These are phyloP conservation scores for Sarocladium brachiariae DNA, from an alignment of 2,329 filamentous ascomycete genomes.

Conservation along the genomic window DNA sequence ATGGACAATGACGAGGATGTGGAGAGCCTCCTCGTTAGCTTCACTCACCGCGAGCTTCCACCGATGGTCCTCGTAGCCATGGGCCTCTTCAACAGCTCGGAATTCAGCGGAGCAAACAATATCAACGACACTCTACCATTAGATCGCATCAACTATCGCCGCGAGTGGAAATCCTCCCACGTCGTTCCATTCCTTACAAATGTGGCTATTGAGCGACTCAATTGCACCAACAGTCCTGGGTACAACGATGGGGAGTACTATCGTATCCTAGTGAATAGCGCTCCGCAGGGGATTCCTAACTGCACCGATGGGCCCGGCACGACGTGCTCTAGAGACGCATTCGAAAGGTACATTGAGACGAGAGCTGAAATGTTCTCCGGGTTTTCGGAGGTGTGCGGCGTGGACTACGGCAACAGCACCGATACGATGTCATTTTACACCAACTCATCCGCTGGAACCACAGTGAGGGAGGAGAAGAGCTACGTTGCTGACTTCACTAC, in stretches of 20 bases:
- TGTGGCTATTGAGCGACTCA: conserved; percentile 58
- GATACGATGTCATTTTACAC: conserved; percentile 27
- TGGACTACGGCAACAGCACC: conserved; percentile 27
- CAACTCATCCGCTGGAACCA: not conserved
- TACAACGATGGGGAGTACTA: conserved; percentile 45
- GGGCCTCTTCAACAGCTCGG: conserved; percentile 64
- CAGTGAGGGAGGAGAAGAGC: not conserved
- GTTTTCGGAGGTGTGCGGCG: conserved; percentile 32
- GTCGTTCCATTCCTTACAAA: conserved; percentile 61
- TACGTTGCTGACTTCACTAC: conserved; percentile 2
- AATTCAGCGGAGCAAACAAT: conserved; percentile 38
- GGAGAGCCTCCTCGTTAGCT: conserved; percentile 59
- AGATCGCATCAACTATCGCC: conserved; percentile 53
- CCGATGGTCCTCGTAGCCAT: conserved; percentile 60
- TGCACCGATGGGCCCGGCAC: conserved; percentile 38
- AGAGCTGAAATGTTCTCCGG: conserved; percentile 31
- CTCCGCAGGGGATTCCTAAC: conserved; percentile 33
- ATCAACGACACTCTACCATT: conserved; percentile 60
- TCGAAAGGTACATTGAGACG: conserved; percentile 31
- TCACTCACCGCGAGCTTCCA: conserved; percentile 63
- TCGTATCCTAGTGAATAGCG: conserved; percentile 36
- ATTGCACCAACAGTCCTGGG: conserved; percentile 50
- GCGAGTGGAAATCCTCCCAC: conserved; percentile 56
- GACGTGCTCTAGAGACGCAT: conserved; percentile 32
- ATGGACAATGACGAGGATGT: conserved; percentile 26